Base-by-base conservation (phyloP, 2,329 filamentous ascomycete genomes). In the Aureobasidium mangrovei region DNA sequence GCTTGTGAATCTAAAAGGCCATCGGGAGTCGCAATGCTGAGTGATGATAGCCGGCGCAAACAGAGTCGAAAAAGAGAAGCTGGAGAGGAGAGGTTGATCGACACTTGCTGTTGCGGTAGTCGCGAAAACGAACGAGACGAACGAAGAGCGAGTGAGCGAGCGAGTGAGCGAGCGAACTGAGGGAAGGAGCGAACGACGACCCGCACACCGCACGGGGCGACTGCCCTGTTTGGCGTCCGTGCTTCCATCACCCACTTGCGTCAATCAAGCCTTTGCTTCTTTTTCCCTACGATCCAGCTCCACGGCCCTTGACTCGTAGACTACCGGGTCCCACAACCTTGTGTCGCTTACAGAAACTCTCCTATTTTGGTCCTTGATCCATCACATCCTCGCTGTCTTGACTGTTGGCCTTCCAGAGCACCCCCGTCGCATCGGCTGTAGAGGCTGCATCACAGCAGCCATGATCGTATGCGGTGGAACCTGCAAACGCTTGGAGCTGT, bases 181-280 rank as follows among this genome's bases (percentile, higher is more conserved):
- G 38, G 51, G 51, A 38, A 53, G 51, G 51, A 41, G 47, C 47
- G 28, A 52, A 33, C 36, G 46, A 28, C 35, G n/a, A 49, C 35
- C 45, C 18, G 18, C 18, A 18, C 18, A 18, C 18, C 18, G 18
- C 18, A 18, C 18, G 18, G 18, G 18, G 18, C 18, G 18, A 18
- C 18, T 18, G 18, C 18, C 18, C 18, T 18, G 18, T 18, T 18
- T 18, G 18, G 18, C 18, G 18, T 18, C 18, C 18, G 18, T 47
- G 18, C 36, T 12, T 41, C 29, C 36, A 27, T 27, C 24, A 10
- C 18, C 39, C 24, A 6, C 27, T 8, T 26, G 18, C 36, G 28
- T 28, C 29, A 28, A 35, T 9, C 26, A 26, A 27, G 46, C 7
- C 36, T 51, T 51, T 49, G 46, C 47, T 42, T 41, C 24, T 52